These are phyloP conservation scores for Nothomitra cinnamomea DNA, from an alignment of 2,329 filamentous ascomycete species.

Conservation along the genomic window DNA sequence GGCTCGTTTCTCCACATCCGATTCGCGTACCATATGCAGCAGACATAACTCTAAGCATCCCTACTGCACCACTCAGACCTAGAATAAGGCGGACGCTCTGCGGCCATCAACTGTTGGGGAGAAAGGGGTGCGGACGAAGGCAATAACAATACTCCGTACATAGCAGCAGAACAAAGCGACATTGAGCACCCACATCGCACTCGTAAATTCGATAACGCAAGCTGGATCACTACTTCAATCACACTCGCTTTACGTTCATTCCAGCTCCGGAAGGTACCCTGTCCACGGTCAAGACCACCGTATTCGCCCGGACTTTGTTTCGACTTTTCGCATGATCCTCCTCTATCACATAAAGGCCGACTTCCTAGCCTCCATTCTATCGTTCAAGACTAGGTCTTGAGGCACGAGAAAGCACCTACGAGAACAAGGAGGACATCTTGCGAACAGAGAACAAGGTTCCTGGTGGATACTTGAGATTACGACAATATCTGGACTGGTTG, in stretches of 20 bases:
- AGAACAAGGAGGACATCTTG: too few species aligned
- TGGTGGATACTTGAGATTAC: too few species aligned
- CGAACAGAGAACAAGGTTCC: too few species aligned
- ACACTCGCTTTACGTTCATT: background rate
- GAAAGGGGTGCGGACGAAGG: background rate
- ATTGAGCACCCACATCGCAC: background rate
- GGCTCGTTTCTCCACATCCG: background rate
- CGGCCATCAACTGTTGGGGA: background rate
- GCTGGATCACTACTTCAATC: background rate
- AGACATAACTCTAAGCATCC: background rate
- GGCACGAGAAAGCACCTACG: background rate
- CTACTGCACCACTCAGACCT: background rate
- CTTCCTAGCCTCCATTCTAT: background rate
- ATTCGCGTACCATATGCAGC: conserved; percentile 1
- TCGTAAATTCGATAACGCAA: too few species aligned
- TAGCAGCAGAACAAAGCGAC: background rate
- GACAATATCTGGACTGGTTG: too few species aligned
- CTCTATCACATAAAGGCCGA: background rate
- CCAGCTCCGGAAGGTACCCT: background rate
- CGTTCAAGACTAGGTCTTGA: background rate
- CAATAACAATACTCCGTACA: background rate
- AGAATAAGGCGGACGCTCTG: background rate
- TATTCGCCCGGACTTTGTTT: background rate
- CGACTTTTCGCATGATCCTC: background rate
- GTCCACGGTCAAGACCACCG: background rate